Evolutionary conservation across 129 eudicot species (phyloP), one percentile per base, ranked within the genome.

Genomic region (Escallonia rubra): DNA sequence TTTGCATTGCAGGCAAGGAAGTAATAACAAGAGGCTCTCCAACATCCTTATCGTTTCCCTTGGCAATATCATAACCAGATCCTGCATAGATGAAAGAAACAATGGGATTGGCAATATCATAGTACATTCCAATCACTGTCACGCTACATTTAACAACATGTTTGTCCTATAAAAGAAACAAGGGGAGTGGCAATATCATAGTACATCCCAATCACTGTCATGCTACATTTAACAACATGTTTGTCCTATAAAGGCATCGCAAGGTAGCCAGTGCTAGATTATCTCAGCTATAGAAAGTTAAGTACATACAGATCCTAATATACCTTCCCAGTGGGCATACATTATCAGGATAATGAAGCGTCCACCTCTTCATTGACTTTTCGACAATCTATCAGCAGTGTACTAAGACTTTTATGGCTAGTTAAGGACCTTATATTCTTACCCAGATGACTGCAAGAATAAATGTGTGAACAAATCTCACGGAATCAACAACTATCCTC

Each of bases 1-100:
- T 94, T 63, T 72, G 87, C 69, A 79, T 23, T 48, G 65, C 74
- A 39, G 95, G 93, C 72, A 89, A 83, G 57, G 95, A 79, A 75
- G 99, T 86, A 71, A 78, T 78, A 76, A 82, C 96, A 14, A 67
- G 46, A 63, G 86, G 87, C 43, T 74, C 83, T 61, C 75, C 79
- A 50, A 74, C 71, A 81, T 85, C 90, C 78, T 83, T 89, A 57
- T 76, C 88, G 55, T 83, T 74, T 58, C 55, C 73, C 74, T 81
- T 90, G 38, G 83, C 50, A 41, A 51, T 39, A 59, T 81, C 90
- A 60, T 53, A 64, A 68, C 79, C 88, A 71, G 83, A 57, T 68
- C 74, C 85, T 75, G 57, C 3, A 6, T 14, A 55, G n/a, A 8
- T 40, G 54, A 70, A 10, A 3, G 10, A 47, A 62, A 67, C 53